Evolutionary conservation across 768 basidiomycete species (phyloP).

Genomic region (Tricholoma flavovirens): DNA sequence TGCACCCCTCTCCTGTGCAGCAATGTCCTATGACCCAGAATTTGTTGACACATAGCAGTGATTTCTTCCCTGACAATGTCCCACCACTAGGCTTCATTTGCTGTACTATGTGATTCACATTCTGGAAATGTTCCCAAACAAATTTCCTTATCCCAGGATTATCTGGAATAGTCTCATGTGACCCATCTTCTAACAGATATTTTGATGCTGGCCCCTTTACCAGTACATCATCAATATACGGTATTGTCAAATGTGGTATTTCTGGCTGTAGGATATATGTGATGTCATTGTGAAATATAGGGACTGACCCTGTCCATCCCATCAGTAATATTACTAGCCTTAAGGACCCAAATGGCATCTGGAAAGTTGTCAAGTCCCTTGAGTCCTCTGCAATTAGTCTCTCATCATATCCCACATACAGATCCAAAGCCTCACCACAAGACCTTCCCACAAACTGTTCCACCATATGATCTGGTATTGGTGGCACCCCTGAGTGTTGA

Average conservation of each 20-base stretch:
- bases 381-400: neutral
- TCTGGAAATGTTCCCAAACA: too few relatives aligned
- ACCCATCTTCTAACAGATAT: constrained; percentile 12
- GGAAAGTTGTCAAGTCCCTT: too few relatives aligned
- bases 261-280: constrained; percentile 13
- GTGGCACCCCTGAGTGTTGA: neutral
- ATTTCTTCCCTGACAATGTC: constrained; percentile 33
- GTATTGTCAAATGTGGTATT: constrained; percentile 7
- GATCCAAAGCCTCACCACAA: neutral
- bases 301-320: constrained; percentile 28
- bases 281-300: too few relatives aligned
- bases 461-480: neutral
- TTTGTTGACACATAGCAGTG: constrained; percentile 22
- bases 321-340: constrained; percentile 5
- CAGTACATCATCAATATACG: constrained; percentile 16
- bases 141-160: too few relatives aligned
- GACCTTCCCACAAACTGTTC: neutral
- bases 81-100: constrained; percentile 29
- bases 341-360: neutral
- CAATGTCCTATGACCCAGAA: constrained; percentile 26
- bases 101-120: constrained; percentile 31
- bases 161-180: constrained; percentile 26
- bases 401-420: neutral
- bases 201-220: constrained; percentile 13
- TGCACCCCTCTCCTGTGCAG: constrained; percentile 21